These are phyloP conservation scores for Spinellus fusiger DNA, from an alignment of 192 early-diverging fungal genomes.

Conservation along the genomic window DNA sequence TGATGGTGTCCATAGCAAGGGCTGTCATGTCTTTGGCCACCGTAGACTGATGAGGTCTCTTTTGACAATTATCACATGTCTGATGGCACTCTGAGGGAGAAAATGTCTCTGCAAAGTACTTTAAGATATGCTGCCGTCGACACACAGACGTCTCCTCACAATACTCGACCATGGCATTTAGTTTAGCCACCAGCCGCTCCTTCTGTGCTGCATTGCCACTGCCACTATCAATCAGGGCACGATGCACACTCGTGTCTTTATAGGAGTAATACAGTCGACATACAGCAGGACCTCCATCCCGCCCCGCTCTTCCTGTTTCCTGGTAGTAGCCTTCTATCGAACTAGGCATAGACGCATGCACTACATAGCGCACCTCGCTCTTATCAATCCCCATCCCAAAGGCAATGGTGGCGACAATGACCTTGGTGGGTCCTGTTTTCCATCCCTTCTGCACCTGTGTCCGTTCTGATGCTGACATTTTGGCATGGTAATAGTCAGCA, in stretches of 20 bases:
- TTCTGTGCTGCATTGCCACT: slow-evolving; percentile 78
- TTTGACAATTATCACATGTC: slow-evolving; percentile 86
- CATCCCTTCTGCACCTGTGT: slow-evolving; percentile 61
- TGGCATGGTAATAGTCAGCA: slow-evolving; percentile 77
- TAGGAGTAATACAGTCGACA: slow-evolving; percentile 82
- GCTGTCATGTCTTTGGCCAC: slow-evolving; percentile 47
- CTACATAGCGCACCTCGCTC: slow-evolving; percentile 58
- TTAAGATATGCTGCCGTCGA: slow-evolving; percentile 73
- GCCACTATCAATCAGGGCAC: slow-evolving; percentile 71
- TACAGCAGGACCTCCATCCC: slow-evolving; percentile 47
- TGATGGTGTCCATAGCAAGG: slow-evolving; percentile 43
- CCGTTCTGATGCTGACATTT: slow-evolving; percentile 54
- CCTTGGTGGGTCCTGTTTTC: slow-evolving; percentile 50
- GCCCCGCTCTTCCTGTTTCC: slow-evolving; percentile 65
- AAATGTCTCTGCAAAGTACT: slow-evolving; percentile 87
- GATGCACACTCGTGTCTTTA: slow-evolving; percentile 66
- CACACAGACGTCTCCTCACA: slow-evolving; percentile 86
- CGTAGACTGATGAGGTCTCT: slow-evolving; percentile 11
- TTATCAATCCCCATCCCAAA: slow-evolving; percentile 73
- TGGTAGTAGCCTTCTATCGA: slow-evolving; percentile 71
- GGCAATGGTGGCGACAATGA: slow-evolving; percentile 65
- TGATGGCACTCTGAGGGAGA: slow-evolving; percentile 54
- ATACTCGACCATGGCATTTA: slow-evolving; percentile 65
- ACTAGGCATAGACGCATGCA: slow-evolving; percentile 61
- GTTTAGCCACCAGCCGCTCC: slow-evolving; percentile 59